Conservation (phyloP, 495 filamentous ascomycete genomes). For the Aspergillus bertholletiae region DNA sequence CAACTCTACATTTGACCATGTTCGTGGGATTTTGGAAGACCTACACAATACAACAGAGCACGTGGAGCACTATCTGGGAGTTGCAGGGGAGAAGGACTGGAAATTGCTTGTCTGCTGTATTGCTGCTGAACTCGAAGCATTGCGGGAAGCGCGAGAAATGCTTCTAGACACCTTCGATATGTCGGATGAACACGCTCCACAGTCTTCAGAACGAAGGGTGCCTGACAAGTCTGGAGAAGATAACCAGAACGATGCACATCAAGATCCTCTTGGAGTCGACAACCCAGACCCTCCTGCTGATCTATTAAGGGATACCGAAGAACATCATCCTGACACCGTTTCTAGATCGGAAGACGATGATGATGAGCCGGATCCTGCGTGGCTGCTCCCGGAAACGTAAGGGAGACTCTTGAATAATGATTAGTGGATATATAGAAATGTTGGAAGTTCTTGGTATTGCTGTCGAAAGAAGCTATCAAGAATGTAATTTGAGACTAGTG, state of each 20-base stretch:
- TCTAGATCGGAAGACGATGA: conserved; percentile 42
- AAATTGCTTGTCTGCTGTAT: conserved; percentile 85
- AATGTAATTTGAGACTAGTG: too few species aligned
- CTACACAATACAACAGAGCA: conserved; percentile 37
- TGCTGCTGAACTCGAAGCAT: conserved; percentile 83
- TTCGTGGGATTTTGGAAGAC: conserved; percentile 37
- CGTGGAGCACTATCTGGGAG: conserved; percentile 35
- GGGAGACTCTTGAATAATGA: neutral
- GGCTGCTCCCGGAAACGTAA: conserved; percentile 38
- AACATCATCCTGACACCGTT: conserved; percentile 18
- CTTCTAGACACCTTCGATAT: conserved; percentile 51
- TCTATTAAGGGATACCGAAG: conserved; percentile 31
- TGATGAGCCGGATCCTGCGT: conserved; percentile 48
- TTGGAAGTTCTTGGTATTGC: too few species aligned
- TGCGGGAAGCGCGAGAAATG: conserved; percentile 64
- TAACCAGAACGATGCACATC: conserved; percentile 5
- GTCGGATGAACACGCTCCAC: conserved; percentile 20
- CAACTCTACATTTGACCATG: conserved; percentile 23
- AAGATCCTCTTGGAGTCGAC: conserved; percentile 24
- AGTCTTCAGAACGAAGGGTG: conserved; percentile 3
- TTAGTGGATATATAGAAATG: neutral
- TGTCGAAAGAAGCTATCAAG: too few species aligned
- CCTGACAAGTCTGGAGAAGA: conserved; percentile 1
- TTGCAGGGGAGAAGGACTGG: conserved; percentile 62
- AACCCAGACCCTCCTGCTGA: conserved; percentile 39